Base-by-base conservation (phyloP, 192 early-diverging fungal species). In the Coemansia sp. region DNA sequence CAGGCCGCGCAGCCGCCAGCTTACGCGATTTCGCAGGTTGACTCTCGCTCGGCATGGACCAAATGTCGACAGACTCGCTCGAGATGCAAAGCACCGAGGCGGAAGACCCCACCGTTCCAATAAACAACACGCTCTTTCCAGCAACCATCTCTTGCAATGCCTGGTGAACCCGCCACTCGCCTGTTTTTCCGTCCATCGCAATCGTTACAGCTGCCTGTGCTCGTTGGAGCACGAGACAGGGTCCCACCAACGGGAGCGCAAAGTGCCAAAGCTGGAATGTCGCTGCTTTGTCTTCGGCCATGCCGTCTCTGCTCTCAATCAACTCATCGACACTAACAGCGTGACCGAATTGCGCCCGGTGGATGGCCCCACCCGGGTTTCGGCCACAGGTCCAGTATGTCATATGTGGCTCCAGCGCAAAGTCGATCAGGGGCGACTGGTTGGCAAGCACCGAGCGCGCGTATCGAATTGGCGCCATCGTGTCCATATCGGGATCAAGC, bases 391-490 rank as follows among this genome's bases (percentile, higher is more conserved):
- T 70, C 73, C 67, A 62, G 29, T 67, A 72, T 63, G 40, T 31
- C 36, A 8, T 41, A 21, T 66, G 42, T 1, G 21, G 59, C 0
- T 37, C 40, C 45, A 81, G 48, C 8, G 45, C 40, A 42, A 75
- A 59, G 57, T 74, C 73, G 5, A 63, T 24, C 29, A 69, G 59
- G 3, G 78, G 78, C 24, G 73, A 72, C 33, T 75, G 78, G 69
- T 70, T 75, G 35, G 63, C 51, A 1, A 81, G 51, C 8, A 72
- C 67, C 31, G 56, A 44, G 4, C 50, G 29, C 9, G 39, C 24
- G 14, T 51, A 36, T 59, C 59, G 62, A 2, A 51, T 13, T 36
- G 53, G 67, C 19, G 53, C 59, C 48, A 33, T n/a, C 4, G 4
- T 64, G n/a, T 14, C 36, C 13, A n/a, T 29, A 4, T 31, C n/a